Evolutionary conservation across 257 asterid species (phyloP).

Genomic region (Echites panduratus): DNA sequence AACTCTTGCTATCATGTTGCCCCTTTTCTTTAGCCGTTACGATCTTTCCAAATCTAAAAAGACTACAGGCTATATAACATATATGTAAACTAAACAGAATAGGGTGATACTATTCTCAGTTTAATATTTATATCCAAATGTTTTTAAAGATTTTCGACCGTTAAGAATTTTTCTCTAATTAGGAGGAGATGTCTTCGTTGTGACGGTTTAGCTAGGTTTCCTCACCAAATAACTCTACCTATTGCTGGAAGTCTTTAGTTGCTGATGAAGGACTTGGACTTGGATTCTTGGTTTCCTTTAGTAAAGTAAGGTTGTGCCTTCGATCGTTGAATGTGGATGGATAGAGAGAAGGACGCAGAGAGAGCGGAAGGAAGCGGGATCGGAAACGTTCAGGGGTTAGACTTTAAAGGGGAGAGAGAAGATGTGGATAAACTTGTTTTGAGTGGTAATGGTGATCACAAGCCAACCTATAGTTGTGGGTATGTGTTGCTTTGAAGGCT

Average conservation of each 20-base stretch:
- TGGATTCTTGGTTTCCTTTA: neutral
- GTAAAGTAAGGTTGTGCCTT: neutral
- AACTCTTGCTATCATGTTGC: constrained; percentile 5
- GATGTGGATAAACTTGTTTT: neutral
- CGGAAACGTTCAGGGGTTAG: constrained; percentile 17
- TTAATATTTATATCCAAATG: neutral
- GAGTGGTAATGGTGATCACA: constrained; percentile 18
- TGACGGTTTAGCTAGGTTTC: constrained; percentile 1
- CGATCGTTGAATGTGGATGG: neutral
- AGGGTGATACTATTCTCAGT: neutral
- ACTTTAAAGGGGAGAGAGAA: constrained; percentile 12
- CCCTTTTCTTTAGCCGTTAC: constrained; percentile 37
- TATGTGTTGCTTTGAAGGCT: constrained; percentile 10
- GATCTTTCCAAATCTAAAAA: constrained; percentile 16
- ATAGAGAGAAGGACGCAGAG: neutral
- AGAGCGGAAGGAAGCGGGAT: neutral
- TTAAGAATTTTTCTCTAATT: neutral
- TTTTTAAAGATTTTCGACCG: constrained; percentile 17
- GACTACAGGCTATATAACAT: neutral
- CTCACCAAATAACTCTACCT: too few species aligned
- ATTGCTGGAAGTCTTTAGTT: neutral
- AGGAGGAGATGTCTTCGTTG: neutral
- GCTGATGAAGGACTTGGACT: neutral
- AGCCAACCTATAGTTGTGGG: constrained; percentile 15
- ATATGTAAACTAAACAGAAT: neutral